A percentile compares a stretch with the other conserved stretches of the same genome.
These are phyloP conservation scores for Zoysia pacifica DNA, from an alignment of 176 grass and related monocot species.

Conservation along the genomic window DNA sequence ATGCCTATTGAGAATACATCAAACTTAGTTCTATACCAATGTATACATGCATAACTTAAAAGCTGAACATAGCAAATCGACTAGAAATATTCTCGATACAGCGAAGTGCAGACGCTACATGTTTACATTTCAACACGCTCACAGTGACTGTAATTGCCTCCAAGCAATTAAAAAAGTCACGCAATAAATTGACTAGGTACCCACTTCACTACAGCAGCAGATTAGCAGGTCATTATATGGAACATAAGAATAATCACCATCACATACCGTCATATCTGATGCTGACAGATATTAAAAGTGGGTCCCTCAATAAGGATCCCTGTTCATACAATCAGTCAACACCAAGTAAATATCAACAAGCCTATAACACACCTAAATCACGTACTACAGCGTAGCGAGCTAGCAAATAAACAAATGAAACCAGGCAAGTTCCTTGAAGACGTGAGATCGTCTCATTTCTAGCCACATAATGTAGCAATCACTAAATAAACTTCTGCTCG, in stretches of 20 bases:
- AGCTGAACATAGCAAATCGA: not conserved
- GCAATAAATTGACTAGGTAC: not conserved
- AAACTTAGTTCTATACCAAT: constrained; percentile 25
- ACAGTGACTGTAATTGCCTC: not conserved
- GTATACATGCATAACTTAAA: not conserved
- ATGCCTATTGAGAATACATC: constrained; percentile 63
- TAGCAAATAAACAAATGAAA: not conserved
- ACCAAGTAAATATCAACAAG: not conserved
- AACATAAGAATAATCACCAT: not conserved
- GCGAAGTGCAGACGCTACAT: no score
- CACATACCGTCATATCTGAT: not conserved
- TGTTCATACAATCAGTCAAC: not conserved
- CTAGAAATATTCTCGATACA: no score
- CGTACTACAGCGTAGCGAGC: not conserved
- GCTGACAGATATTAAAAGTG: not conserved
- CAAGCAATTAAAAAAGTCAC: not conserved
- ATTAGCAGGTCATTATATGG: not conserved
- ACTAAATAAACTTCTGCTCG: not conserved
- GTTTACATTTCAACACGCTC: no score
- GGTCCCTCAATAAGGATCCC: not conserved
- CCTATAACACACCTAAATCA: not conserved
- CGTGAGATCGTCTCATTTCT: constrained; percentile 2
- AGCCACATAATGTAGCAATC: not conserved
- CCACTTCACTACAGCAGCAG: not conserved
- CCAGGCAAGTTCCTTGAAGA: not conserved